Conservation (phyloP, 2,329 filamentous ascomycete genomes). For the Helminthosporium solani region DNA sequence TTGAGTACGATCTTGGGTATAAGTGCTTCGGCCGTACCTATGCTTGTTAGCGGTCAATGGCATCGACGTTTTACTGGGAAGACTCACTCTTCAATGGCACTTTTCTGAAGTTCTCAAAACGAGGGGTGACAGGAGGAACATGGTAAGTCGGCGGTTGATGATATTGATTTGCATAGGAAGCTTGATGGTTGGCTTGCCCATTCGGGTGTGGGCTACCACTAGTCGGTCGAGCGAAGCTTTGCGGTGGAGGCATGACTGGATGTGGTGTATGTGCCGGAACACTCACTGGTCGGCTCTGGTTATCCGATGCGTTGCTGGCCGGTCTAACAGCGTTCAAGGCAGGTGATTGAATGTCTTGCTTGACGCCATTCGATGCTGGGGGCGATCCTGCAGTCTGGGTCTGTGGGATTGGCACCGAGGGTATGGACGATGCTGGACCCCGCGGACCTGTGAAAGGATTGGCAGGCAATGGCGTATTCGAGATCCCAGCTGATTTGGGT, state of each 20-base stretch:
- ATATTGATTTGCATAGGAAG: conserved; percentile 30
- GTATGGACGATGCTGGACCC: conserved; percentile 21
- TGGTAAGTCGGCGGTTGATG: conserved; percentile 32
- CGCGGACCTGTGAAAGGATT: conserved; percentile 33
- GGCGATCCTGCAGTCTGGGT: conserved; percentile 38
- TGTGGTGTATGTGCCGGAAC: conserved; percentile 34
- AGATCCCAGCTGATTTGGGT: conserved; percentile 28
- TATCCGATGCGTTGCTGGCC: conserved; percentile 39
- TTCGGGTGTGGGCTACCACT: conserved; percentile 48
- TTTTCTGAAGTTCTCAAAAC: conserved; percentile 34
- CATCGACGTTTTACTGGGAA: background rate
- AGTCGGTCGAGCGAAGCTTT: conserved; percentile 32
- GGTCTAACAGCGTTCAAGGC: conserved; percentile 43
- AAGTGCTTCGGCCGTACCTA: conserved; percentile 57
- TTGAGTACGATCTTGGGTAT: conserved; percentile 66
- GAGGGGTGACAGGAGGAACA: conserved; percentile 30
- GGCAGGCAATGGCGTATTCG: conserved; percentile 24
- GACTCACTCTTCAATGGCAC: conserved; percentile 50
- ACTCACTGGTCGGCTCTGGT: conserved; percentile 28
- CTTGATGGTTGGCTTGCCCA: conserved; percentile 25
- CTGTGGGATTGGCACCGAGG: conserved; percentile 21
- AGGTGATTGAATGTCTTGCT: conserved; percentile 48
- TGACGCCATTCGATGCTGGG: conserved; percentile 35
- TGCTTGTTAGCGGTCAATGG: conserved; percentile 18
- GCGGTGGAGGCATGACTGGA: conserved; percentile 44